These are phyloP conservation scores for Cyamopsis tetragonoloba DNA, from an alignment of 306 rosid genomes.

Conservation along the genomic window DNA sequence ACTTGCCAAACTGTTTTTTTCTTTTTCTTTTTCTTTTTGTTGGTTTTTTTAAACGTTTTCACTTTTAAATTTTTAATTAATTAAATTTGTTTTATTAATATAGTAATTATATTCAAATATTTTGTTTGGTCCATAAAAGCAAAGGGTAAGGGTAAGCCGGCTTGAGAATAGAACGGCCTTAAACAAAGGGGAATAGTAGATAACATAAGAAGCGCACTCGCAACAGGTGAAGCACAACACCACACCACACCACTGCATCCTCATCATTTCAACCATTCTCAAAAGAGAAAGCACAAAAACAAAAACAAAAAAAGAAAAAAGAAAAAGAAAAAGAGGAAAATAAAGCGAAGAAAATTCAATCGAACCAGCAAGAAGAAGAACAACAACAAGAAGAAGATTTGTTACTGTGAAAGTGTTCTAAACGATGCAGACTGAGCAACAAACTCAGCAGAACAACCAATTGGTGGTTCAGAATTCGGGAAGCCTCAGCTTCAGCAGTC, in stretches of 20 bases:
- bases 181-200: slow-evolving; percentile 25
- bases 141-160: slow-evolving; percentile 35
- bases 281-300: slow-evolving; percentile 40
- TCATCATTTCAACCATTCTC: slow-evolving; percentile 66
- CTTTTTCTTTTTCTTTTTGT: not conserved
- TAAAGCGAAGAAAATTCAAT: slow-evolving; percentile 34
- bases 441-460: slow-evolving; percentile 56
- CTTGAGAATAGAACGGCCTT: slow-evolving; percentile 1
- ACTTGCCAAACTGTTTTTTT: not conserved
- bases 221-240: slow-evolving; percentile 34
- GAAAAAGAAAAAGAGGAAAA: not conserved
- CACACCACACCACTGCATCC: slow-evolving; percentile 46
- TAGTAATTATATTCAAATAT: not conserved
- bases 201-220: slow-evolving; percentile 44
- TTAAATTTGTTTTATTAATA: not conserved
- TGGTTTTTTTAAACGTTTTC: not conserved
- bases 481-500: slow-evolving; percentile 89
- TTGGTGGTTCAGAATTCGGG: slow-evolving; percentile 79
- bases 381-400: slow-evolving; percentile 33
- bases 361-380: no score
- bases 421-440: slow-evolving; percentile 45
- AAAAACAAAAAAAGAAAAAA: slow-evolving; percentile 21
- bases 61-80: not conserved
- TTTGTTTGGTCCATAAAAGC: slow-evolving; percentile 35
- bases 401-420: not conserved